These are phyloP conservation scores for Acarospora socialis DNA, from an alignment of 2,329 filamentous ascomycete genomes.

Conservation along the genomic window DNA sequence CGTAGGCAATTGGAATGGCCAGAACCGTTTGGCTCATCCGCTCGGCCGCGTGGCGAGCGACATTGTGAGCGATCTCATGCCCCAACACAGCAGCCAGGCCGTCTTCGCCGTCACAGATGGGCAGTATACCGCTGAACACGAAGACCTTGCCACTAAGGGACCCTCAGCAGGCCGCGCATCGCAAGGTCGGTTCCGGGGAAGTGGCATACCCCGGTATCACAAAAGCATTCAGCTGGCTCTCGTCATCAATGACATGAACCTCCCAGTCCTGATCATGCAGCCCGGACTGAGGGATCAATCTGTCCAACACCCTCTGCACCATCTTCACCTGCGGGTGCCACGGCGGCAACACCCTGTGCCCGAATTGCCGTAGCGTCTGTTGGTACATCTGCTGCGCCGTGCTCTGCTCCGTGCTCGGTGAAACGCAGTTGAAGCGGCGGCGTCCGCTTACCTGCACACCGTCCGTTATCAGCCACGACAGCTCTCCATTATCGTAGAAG, in stretches of 20 bases:
- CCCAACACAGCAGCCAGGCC: conserved; percentile 46
- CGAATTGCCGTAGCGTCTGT: conserved; percentile 33
- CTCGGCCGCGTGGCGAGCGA: conserved; percentile 42
- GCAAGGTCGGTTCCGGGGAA: background rate
- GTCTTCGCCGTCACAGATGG: conserved; percentile 41
- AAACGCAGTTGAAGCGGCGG: conserved; percentile 44
- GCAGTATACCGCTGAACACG: conserved; percentile 45
- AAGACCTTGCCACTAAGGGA: conserved; percentile 43
- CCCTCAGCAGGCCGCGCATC: background rate
- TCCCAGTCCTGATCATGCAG: conserved; percentile 37
- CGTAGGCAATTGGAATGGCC: conserved; percentile 19
- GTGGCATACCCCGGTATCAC: conserved; percentile 41
- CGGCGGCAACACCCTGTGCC: conserved; percentile 33
- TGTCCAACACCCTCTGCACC: conserved; percentile 38
- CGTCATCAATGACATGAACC: conserved; percentile 43
- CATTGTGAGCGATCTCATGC: conserved; percentile 52
- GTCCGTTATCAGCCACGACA: conserved; percentile 1
- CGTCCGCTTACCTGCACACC: conserved; percentile 35
- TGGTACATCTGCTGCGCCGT: conserved; percentile 32
- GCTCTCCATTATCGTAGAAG: background rate
- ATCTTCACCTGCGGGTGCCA: conserved; percentile 33
- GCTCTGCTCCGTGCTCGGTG: conserved; percentile 28
- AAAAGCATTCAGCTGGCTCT: conserved; percentile 42
- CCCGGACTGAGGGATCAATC: conserved; percentile 39
- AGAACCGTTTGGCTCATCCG: conserved; percentile 31